Evolutionary conservation across 805 yeast genomes (phyloP).

Genomic region (Yarrowia hollandica): DNA sequence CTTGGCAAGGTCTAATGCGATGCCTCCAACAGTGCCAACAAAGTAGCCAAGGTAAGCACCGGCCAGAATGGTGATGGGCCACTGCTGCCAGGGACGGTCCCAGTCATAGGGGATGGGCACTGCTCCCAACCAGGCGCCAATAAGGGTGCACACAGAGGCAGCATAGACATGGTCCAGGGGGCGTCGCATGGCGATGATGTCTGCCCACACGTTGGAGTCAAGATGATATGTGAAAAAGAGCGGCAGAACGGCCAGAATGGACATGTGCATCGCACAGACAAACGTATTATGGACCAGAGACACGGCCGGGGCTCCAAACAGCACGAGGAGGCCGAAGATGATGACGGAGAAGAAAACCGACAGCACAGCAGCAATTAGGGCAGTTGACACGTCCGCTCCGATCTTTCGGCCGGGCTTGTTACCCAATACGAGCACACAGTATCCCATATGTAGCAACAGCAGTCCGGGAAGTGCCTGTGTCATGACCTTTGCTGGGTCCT

Average conservation of each 20-base stretch:
- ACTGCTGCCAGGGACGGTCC: conserved; percentile 96
- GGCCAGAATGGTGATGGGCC: conserved; percentile 85
- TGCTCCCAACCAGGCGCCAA: conserved; percentile 92
- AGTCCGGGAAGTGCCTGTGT: conserved; percentile 32
- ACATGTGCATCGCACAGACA: conserved; percentile 60
- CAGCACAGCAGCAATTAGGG: conserved; percentile 39
- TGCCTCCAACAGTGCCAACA: conserved; percentile 54
- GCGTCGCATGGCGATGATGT: conserved; percentile 38
- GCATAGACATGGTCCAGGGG: conserved; percentile 42
- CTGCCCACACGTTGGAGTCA: conserved; percentile 51
- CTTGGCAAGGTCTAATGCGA: conserved; percentile 18
- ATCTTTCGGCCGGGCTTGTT: conserved; percentile 20
- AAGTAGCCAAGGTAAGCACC: conserved; percentile 79
- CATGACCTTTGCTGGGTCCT: conserved; percentile 33
- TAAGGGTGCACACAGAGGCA: conserved; percentile 46
- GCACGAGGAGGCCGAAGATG: conserved; percentile 45
- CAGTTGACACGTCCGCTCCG: conserved; percentile 32
- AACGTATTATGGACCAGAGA: conserved; percentile 55
- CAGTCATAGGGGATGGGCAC: conserved; percentile 93
- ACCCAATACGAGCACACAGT: conserved; percentile 32
- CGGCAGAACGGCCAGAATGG: conserved; percentile 63
- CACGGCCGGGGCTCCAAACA: conserved; percentile 81
- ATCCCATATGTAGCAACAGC: conserved; percentile 34
- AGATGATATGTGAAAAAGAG: conserved; percentile 56
- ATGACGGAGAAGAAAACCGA: conserved; percentile 38